phyloP scores from a whole-genome alignment of 768 basidiomycete genomes.

The Mycena pura region DNA sequence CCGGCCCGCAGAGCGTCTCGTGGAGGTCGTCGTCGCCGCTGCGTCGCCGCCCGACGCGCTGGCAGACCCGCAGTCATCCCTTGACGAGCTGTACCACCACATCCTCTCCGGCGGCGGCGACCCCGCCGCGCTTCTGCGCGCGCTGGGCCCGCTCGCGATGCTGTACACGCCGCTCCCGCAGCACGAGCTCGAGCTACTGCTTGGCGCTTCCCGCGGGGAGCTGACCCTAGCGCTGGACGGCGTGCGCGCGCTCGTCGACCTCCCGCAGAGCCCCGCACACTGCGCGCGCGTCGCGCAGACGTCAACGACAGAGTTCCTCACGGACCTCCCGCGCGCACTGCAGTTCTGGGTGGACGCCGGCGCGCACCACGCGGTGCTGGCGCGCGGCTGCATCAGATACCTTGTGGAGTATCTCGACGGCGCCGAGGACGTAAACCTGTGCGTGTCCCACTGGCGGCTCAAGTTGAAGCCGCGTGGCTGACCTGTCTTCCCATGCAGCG shows the following conservation, averaged over 20 bases:
- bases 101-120: slow-evolving; percentile 10
- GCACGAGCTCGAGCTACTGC: slow-evolving; percentile 4
- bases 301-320: slow-evolving; percentile 18
- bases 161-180: slow-evolving; percentile 13
- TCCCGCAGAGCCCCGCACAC: slow-evolving; percentile 1
- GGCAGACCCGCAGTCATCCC: too few species aligned
- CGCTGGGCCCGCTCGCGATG: slow-evolving; percentile 9
- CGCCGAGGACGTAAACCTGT: slow-evolving; percentile 18
- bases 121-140: slow-evolving; percentile 6
- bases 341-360: slow-evolving; percentile 18
- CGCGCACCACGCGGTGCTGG: slow-evolving; percentile 15
- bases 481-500: too few species aligned
- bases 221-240: background rate
- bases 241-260: slow-evolving; percentile 20
- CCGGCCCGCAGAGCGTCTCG: slow-evolving; percentile 15
- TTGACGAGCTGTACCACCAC: slow-evolving; percentile 25
- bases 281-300: slow-evolving; percentile 9
- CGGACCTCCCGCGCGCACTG: slow-evolving; percentile 9
- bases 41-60: background rate
- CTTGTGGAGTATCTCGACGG: slow-evolving; percentile 12
- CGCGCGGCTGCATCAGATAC: slow-evolving; percentile 20
- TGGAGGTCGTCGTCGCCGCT: slow-evolving; percentile 18
- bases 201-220: background rate
- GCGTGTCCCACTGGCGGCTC: too few species aligned
- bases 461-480: too few species aligned